Percentiles rank a stretch among this genome's conserved stretches.
phyloP scores from a whole-genome alignment of 495 filamentous ascomycete genomes.

The Parathielavia appendiculata region DNA sequence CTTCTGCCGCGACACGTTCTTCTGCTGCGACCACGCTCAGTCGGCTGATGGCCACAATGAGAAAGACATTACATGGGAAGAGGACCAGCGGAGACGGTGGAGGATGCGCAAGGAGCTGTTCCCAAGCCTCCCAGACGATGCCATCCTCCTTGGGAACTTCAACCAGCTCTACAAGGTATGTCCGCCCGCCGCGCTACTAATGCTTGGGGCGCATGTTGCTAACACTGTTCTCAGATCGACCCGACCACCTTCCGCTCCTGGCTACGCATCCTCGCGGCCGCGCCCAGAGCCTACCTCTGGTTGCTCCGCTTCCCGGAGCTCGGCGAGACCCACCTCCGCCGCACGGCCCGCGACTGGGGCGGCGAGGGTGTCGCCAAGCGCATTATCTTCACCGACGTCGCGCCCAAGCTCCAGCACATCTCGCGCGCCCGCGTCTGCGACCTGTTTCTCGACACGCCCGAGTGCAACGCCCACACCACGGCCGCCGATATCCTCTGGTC shows the following conservation, averaged over 20 bases:
- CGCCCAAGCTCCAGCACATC: conserved; percentile 92
- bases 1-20: conserved; percentile 92
- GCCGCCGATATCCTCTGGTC: conserved; percentile 96
- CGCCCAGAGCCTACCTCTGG: conserved; percentile 90
- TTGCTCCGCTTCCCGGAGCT: conserved; percentile 93
- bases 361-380: conserved; percentile 82
- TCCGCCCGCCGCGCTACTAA: neutral
- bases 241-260: conserved; percentile 95
- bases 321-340: conserved; percentile 77
- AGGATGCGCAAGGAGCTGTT: conserved; percentile 94
- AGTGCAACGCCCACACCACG: conserved; percentile 98
- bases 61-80: conserved; percentile 66
- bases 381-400: conserved; percentile 94
- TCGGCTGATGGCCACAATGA: conserved; percentile 75
- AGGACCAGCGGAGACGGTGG: conserved; percentile 82
- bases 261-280: conserved; percentile 83
- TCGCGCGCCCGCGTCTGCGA: conserved; percentile 86
- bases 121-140: conserved; percentile 73
- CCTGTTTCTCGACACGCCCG: conserved; percentile 92
- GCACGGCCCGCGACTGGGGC: conserved; percentile 78
- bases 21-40: conserved; percentile 96
- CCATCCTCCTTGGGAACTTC: conserved; percentile 94
- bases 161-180: conserved; percentile 98
- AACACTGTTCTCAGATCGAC: conserved; percentile 64
- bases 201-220: neutral